Base-by-base conservation (phyloP, 305 asterid genomes). In the Fraxinus platypoda region DNA sequence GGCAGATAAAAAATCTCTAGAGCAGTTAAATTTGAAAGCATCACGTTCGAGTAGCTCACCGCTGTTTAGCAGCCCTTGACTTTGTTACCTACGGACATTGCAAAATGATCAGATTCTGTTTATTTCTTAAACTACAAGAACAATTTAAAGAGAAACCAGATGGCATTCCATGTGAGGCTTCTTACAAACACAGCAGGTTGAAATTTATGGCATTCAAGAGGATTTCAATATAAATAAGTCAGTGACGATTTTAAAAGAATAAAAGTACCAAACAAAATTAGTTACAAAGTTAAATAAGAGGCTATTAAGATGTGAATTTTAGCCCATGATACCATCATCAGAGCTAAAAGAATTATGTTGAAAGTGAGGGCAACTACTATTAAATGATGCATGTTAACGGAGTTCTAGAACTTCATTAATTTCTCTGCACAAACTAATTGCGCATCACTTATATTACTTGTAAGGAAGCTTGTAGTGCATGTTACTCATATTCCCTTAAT, bases 11-110 rank as follows among this genome's bases (percentile, higher is more conserved):
- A 71, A 31, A 35, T 30, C 1, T 71, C 6, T 30, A 31, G 25
- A 71, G 41, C 41, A 30, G 25, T 31, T 30, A 71, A 71, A 71
- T 71, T 13, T 15, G 25, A 77, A 52, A 71, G 76, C 62, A 79
- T 33, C 30, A 74, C 25, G 23, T 80, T 78, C 30, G 78, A 77
- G 83, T 57, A 85, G 82, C 96, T 92, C 81, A 97, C 98, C 90
- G 75, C 81, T 87, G 89, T 74, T 92, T 97, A 68, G 85, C 70
- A 62, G 82, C 93, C 80, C 93, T 89, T 75, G 93, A 81, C 82
- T 80, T 86, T 71, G 84, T 79, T 79, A 72, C 85, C 98, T 94
- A 95, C 90, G 88, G 28, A 83, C 23, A 84, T 76, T 19, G 82
- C 72, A 49, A 86, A 83, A 78, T 33, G 25, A 81, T 92, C 81